phyloP scores from a whole-genome alignment of 2,329 filamentous ascomycete genomes.

The Penicillium sp. region DNA sequence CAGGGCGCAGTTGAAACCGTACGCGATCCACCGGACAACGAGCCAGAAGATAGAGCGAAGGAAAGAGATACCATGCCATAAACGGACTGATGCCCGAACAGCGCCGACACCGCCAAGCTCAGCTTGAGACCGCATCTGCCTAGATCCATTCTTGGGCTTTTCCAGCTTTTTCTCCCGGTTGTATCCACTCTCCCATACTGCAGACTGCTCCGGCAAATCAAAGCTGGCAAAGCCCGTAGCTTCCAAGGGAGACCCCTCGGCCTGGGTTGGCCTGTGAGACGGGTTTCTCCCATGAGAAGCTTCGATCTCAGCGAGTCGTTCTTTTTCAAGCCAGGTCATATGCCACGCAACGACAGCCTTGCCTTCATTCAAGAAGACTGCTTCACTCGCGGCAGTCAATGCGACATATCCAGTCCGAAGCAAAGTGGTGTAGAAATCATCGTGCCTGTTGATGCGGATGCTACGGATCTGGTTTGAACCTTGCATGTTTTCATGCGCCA shows the following conservation, averaged over 20 bases:
- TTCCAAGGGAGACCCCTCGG: conserved; percentile 26
- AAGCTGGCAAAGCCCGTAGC: conserved; percentile 33
- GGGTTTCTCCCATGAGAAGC: conserved; percentile 34
- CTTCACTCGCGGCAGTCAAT: conserved; percentile 88
- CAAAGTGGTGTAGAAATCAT: conserved; percentile 93
- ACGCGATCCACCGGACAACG: conserved; percentile 54
- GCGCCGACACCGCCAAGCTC: conserved; percentile 65
- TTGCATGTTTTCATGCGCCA: conserved; percentile 84
- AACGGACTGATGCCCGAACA: conserved; percentile 69
- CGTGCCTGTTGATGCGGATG: conserved; percentile 73
- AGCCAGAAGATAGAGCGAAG: conserved; percentile 68
- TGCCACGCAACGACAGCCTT: conserved; percentile 65
- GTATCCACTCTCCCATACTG: conserved; percentile 46
- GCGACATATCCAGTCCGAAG: conserved; percentile 81
- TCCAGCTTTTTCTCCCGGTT: conserved; percentile 43
- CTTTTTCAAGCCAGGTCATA: conserved; percentile 88
- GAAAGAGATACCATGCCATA: conserved; percentile 69
- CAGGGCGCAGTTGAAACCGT: conserved; percentile 52
- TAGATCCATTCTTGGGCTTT: conserved; percentile 32
- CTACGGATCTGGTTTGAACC: conserved; percentile 80
- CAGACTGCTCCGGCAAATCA: conserved; percentile 29
- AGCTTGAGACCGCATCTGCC: conserved; percentile 35
- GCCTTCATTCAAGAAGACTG: conserved; percentile 92
- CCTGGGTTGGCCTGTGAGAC: conserved; percentile 11
- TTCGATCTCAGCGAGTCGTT: conserved; percentile 73